A percentile compares a stretch with the other conserved stretches of the same genome.
phyloP scores from a whole-genome alignment of 1,284 basidiomycete species.

The Cryptococcus jaspeensis region DNA sequence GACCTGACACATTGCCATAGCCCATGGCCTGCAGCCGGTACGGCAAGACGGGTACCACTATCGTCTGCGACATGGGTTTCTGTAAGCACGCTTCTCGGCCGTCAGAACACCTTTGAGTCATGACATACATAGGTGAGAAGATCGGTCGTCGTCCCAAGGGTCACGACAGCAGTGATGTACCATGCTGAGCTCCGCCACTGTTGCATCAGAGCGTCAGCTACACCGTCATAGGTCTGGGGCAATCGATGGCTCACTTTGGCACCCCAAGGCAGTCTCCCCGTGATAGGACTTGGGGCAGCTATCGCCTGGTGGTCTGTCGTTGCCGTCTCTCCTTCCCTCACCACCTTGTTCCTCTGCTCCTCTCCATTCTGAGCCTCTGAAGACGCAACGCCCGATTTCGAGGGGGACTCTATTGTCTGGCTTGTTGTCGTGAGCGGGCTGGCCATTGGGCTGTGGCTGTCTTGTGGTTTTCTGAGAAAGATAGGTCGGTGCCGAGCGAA shows the following conservation, averaged over 20 bases:
- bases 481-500: no score
- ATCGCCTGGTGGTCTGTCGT: no score
- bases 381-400: no score
- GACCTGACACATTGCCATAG: constrained; percentile 35
- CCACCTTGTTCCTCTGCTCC: no score
- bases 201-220: background rate
- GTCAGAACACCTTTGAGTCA: background rate
- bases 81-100: background rate
- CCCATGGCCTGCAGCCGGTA: constrained; percentile 53
- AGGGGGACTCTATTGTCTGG: no score
- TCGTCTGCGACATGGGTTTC: constrained; percentile 12
- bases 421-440: no score
- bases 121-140: constrained; percentile 42
- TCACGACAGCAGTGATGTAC: constrained; percentile 41
- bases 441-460: no score
- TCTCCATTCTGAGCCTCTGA: no score
- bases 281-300: no score
- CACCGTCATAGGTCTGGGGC: background rate
- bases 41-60: constrained; percentile 63
- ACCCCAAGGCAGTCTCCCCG: background rate
- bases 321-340: no score
- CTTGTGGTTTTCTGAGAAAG: no score
- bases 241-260: background rate
- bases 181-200: constrained; percentile 33
- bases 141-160: constrained; percentile 35